Conservation (phyloP, 2,329 filamentous ascomycete genomes). For the Hypoxylon sp. region DNA sequence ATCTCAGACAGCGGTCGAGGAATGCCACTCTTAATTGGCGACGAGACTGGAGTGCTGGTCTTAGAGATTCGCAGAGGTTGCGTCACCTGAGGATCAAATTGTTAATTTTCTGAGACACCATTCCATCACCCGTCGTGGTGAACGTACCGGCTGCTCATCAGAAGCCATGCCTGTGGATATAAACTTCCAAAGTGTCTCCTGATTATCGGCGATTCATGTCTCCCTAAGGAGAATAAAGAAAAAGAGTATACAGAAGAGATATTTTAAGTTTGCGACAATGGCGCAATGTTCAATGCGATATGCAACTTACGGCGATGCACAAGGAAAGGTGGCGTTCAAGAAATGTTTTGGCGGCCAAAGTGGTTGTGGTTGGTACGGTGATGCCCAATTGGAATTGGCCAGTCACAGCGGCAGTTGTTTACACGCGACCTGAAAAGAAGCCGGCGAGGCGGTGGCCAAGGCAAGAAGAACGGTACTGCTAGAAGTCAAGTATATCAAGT, state of each 20-base stretch:
- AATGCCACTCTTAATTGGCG: constrained; percentile 74
- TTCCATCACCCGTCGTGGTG: background rate
- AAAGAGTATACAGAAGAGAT: constrained; percentile 31
- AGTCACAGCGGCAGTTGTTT: constrained; percentile 35
- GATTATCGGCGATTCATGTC: constrained; percentile 50
- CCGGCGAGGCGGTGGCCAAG: constrained; percentile 4
- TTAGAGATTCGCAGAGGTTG: constrained; percentile 87
- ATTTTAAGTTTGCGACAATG: constrained; percentile 15
- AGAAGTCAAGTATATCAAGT: background rate
- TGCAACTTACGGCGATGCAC: constrained; percentile 26
- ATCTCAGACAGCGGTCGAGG: constrained; percentile 90
- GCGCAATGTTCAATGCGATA: constrained; percentile 24
- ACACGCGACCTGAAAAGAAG: constrained; percentile 21
- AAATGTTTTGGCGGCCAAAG: constrained; percentile 26
- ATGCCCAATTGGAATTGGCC: constrained; percentile 12
- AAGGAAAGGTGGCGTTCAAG: constrained; percentile 23
- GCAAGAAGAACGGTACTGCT: background rate
- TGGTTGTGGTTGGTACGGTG: constrained; percentile 21
- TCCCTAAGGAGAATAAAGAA: constrained; percentile 39
- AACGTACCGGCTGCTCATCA: constrained; percentile 52
- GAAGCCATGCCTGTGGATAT: constrained; percentile 51
- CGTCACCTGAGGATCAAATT: constrained; percentile 50
- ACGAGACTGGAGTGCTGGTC: constrained; percentile 67
- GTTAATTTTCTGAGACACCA: constrained; percentile 24
- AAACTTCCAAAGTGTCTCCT: constrained; percentile 41